Evolutionary conservation across 2,329 filamentous ascomycete genomes (phyloP).

Genomic region (Neobulgaria alba): DNA sequence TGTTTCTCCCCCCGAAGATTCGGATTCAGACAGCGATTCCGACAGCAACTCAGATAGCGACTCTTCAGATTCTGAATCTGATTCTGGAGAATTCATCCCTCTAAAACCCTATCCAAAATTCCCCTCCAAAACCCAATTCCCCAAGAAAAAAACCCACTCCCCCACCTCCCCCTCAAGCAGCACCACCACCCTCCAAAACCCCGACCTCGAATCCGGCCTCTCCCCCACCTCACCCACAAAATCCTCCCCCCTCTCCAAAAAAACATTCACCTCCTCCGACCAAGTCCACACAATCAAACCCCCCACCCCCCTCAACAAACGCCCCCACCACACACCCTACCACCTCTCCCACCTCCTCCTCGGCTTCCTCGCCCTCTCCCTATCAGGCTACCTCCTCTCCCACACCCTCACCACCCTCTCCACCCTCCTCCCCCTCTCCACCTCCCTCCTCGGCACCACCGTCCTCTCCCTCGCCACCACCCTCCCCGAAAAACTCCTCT

Average conservation of each 20-base stretch:
- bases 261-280: conserved; percentile 14
- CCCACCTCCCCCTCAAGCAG: conserved; percentile 7
- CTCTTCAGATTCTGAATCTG: conserved; percentile 6
- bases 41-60: conserved; percentile 22
- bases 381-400: conserved; percentile 41
- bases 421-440: conserved; percentile 34
- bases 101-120: no score
- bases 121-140: conserved; percentile 1
- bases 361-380: conserved; percentile 35
- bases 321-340: conserved; percentile 26
- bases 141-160: conserved; percentile 4
- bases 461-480: conserved; percentile 44
- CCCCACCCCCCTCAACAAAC: not conserved
- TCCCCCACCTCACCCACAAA: not conserved
- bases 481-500: conserved; percentile 44
- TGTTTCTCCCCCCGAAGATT: conserved; percentile 33
- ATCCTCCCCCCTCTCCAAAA: conserved; percentile 1
- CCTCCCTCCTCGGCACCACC: conserved; percentile 38
- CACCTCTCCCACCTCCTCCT: conserved; percentile 36
- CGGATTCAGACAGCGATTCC: conserved; percentile 33
- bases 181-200: conserved; percentile 8
- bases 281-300: conserved; percentile 3
- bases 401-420: conserved; percentile 35
- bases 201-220: not conserved
- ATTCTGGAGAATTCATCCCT: not conserved